Percentiles rank a stretch among this genome's conserved stretches.
Conservation (phyloP, 2,329 filamentous ascomycete genomes). For the Tolypocladium nubicola region DNA sequence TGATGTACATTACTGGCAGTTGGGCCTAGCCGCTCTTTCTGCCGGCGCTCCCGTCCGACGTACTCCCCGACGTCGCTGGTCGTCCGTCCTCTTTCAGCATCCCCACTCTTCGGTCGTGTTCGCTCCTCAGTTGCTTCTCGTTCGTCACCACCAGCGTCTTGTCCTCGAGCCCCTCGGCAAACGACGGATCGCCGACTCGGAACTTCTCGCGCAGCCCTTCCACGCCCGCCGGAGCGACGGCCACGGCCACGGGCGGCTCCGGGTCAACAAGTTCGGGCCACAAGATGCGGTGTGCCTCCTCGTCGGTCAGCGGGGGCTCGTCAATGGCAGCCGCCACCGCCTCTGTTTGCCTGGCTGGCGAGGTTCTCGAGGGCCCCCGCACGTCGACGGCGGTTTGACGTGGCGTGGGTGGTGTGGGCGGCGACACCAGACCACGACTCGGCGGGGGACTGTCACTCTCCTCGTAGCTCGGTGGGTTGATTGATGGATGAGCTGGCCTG, state of each 20-base stretch:
- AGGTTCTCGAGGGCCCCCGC: not conserved
- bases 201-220: conserved; percentile 29
- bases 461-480: not conserved
- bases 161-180: conserved; percentile 21
- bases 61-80: not conserved
- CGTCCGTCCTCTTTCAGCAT: conserved; percentile 10
- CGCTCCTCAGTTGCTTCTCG: conserved; percentile 23
- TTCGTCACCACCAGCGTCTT: conserved; percentile 25
- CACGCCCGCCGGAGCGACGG: conserved; percentile 4
- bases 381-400: conserved; percentile 6
- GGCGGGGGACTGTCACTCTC: not conserved
- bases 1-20: not conserved
- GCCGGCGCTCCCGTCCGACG: not conserved
- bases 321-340: conserved; percentile 10
- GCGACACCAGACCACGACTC: not conserved
- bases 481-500: not conserved
- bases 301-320: conserved; percentile 25
- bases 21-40: not conserved
- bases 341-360: conserved; percentile 5
- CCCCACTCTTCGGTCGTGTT: conserved; percentile 17
- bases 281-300: conserved; percentile 27
- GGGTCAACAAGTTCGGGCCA: conserved; percentile 22
- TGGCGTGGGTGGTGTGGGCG: conserved; percentile 4
- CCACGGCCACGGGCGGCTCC: not conserved
- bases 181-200: conserved; percentile 21